Base-by-base conservation (phyloP, 441 rosid species). In the Corymbia citriodora region DNA sequence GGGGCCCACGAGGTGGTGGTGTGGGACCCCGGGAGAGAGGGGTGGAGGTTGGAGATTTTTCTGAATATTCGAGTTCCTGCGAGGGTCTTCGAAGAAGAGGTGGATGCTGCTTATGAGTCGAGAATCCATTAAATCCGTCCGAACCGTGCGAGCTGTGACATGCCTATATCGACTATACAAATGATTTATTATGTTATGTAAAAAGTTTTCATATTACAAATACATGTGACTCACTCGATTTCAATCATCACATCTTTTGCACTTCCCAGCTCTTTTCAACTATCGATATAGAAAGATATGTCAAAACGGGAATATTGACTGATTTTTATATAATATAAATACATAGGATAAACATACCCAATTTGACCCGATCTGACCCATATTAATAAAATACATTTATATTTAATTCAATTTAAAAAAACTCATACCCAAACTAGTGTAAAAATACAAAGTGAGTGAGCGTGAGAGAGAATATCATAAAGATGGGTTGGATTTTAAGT, bases 111-210 rank as follows among this genome's bases (percentile, higher is more conserved):
- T 7, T 25, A 59, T 59, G n/a, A 12, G 70, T 0, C 2, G 33
- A 63, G 13, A 63, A 63, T 13, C 8, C 70, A 29, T 29, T 0
- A 17, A 63, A 63, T 29, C 33, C 9, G 0, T 2, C 18, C 5
- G 7, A 15, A 8, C 1, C 3, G 7, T 31, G 79, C 12, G 3
- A 68, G 49, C 1, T 21, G 0, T 33, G 82, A 11, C 9, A 36
- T 4, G 14, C 49, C 6, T 2, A 2, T 7, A 21, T 11, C 49
- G 2, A 74, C 0, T 16, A 1, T 3, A 10, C 29, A 2, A 21
- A 0, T 10, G 25, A 40, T 3, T 21, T 40, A 14, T 6, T 25
- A 40, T 12, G 50, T 1, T 4, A 0, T 21, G 16, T 6, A 0
- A 74, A 21, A 74, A 21, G 2, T 2, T 11, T 10, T 11, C 3